Percentiles rank a stretch among this genome's conserved stretches.
phyloP scores from a whole-genome alignment of 2,329 filamentous ascomycete genomes.

The Samsoniella hepiali region DNA sequence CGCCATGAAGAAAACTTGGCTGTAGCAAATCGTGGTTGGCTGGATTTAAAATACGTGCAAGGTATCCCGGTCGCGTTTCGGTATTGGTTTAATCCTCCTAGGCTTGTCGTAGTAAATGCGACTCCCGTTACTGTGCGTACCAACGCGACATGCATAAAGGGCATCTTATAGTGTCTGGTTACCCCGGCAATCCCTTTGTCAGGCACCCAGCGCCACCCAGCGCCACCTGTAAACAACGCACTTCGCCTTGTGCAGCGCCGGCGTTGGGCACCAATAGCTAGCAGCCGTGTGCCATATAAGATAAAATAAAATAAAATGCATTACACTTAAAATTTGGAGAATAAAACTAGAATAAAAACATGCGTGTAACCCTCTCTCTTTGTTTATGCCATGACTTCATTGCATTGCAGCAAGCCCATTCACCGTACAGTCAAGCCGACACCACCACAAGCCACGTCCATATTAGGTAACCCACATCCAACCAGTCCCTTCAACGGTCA shows the following conservation, averaged over 20 bases:
- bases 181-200: constrained; percentile 15
- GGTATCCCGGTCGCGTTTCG: not conserved
- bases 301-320: not conserved
- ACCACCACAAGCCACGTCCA: not conserved
- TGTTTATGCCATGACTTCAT: not conserved
- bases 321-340: not conserved
- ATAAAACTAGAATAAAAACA: not conserved
- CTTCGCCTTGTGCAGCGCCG: not conserved
- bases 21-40: not conserved
- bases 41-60: not conserved
- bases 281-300: not conserved
- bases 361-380: not conserved
- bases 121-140: not conserved
- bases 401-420: not conserved
- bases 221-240: constrained; percentile 11
- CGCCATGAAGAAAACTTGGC: not conserved
- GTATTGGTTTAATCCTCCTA: not conserved
- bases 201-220: constrained; percentile 7
- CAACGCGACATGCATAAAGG: not conserved
- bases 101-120: not conserved
- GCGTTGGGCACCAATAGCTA: not conserved
- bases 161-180: not conserved
- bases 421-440: not conserved
- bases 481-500: not conserved
- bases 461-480: constrained; percentile 12